Evolutionary conservation across 768 basidiomycete species (phyloP), one percentile per base, ranked within the genome.

Genomic region (Termitomyces sp.): DNA sequence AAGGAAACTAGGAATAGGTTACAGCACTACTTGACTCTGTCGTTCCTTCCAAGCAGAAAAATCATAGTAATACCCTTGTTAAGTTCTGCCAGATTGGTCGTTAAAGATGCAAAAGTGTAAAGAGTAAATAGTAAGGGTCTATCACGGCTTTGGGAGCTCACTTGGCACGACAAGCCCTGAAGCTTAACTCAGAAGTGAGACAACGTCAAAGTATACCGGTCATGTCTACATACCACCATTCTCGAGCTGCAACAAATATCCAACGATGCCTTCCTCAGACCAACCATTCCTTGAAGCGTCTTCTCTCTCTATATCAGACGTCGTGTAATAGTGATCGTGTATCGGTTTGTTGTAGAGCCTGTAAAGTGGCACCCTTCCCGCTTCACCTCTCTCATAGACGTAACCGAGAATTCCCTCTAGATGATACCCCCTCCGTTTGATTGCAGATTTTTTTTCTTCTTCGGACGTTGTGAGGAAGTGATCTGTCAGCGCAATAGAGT

Each of bases 231-330:
- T 37, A 63, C 62, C 57, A 58, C 54, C 57, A 15, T 47, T 44
- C n/a, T 58, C 59, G 0, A 59, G 51, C 16, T 58, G 57, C 18
- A 61, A 51, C 22, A 67, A 24, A 41, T 66, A 67, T 2, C 65
- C 63, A 0, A 60, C 49, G 18, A 67, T 50, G 13, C 60, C 62
- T 46, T 67, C 65, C 16, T 66, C 36, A 20, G 57, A 48, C 63
- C 65, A 67, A n/a, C 67, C 67, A 57, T 67, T 64, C 55, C 59
- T 64, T 45, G 67, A 54, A 24, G 67, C 67, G 44, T 66, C 65
- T 31, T 67, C 67, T 6, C 60, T 58, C 49, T 67, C 63, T 12
- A 47, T 18, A 6, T 66, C 59, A 15, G 67, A 66, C 7, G 63
- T 54, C 7, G 67, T 67, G 53, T 66, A 67, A 51, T 66, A 67